Conservation (phyloP, 306 rosid genomes). For the Acmispon strigosus region DNA sequence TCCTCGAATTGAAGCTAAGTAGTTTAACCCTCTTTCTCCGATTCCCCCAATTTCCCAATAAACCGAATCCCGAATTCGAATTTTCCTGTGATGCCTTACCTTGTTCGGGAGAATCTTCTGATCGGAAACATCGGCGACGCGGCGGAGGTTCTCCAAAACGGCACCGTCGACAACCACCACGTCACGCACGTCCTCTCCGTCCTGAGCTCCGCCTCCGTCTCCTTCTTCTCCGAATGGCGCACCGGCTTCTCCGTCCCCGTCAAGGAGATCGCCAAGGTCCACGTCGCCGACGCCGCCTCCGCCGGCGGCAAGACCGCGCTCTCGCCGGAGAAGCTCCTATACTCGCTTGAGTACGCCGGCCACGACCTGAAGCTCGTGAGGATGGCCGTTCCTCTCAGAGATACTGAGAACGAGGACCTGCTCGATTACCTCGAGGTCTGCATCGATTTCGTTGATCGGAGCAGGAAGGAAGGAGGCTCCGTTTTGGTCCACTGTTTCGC, state of each 20-base stretch:
- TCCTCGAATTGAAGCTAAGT: no score
- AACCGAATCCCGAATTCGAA: background rate
- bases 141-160: slow-evolving; percentile 58
- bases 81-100: slow-evolving; percentile 55
- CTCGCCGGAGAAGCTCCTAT: slow-evolving; percentile 52
- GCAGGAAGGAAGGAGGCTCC: slow-evolving; percentile 80
- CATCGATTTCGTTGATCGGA: slow-evolving; percentile 67
- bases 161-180: slow-evolving; percentile 15
- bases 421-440: slow-evolving; percentile 80
- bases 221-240: slow-evolving; percentile 82
- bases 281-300: slow-evolving; percentile 28
- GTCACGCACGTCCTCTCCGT: slow-evolving; percentile 73
- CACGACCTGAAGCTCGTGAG: slow-evolving; percentile 67
- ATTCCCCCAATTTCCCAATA: background rate
- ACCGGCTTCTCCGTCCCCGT: slow-evolving; percentile 41
- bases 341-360: slow-evolving; percentile 73
- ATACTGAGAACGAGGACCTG: slow-evolving; percentile 70
- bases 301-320: slow-evolving; percentile 34
- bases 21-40: background rate
- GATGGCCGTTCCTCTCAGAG: slow-evolving; percentile 85
- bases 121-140: slow-evolving; percentile 82
- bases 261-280: slow-evolving; percentile 53
- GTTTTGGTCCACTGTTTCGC: slow-evolving; percentile 95
- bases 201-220: slow-evolving; percentile 71
- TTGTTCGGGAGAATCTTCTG: slow-evolving; percentile 69